These are phyloP conservation scores for Dryadomyces quercivorus DNA, from an alignment of 2,329 filamentous ascomycete species.

Conservation along the genomic window DNA sequence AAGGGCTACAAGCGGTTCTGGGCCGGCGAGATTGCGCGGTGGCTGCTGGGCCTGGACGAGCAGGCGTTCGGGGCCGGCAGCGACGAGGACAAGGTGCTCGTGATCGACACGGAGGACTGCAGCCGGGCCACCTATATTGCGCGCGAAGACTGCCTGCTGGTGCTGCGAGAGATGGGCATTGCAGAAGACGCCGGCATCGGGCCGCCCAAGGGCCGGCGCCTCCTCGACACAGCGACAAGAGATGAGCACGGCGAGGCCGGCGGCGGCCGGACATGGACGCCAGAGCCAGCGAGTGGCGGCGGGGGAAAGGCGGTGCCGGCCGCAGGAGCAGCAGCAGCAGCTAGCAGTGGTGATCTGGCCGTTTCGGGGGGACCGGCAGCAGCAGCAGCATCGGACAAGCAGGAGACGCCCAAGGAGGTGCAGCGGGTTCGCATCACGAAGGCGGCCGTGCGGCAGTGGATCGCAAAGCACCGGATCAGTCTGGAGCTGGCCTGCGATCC, in stretches of 20 bases:
- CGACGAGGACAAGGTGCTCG: not conserved
- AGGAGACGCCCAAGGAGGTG: conserved; percentile 21
- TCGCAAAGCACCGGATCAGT: conserved; percentile 46
- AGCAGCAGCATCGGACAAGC: conserved; percentile 8
- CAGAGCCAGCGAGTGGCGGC: conserved; percentile 8
- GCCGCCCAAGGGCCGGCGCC: conserved; percentile 16
- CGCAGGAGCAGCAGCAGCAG: not conserved
- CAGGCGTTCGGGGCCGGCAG: conserved; percentile 3
- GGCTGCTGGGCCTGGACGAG: conserved; percentile 32
- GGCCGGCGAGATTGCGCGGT: conserved; percentile 72
- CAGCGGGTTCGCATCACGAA: conserved; percentile 40
- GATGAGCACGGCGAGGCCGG: not conserved
- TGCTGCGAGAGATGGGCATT: conserved; percentile 70
- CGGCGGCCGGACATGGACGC: no score
- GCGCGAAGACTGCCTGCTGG: conserved; percentile 67
- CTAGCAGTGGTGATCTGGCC: not conserved
- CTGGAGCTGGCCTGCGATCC: conserved; percentile 58
- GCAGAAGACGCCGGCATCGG: conserved; percentile 44
- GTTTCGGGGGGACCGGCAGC: not conserved
- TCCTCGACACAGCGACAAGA: not conserved
- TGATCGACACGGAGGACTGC: conserved; percentile 30
- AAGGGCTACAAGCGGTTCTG: conserved; percentile 79
- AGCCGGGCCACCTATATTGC: conserved; percentile 73
- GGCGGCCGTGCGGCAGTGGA: conserved; percentile 52
- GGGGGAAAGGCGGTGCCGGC: no score